Evolutionary conservation across 2,329 filamentous ascomycete species (phyloP), one percentile per base, ranked within the genome.

Genomic region (Phialophora macrospora): DNA sequence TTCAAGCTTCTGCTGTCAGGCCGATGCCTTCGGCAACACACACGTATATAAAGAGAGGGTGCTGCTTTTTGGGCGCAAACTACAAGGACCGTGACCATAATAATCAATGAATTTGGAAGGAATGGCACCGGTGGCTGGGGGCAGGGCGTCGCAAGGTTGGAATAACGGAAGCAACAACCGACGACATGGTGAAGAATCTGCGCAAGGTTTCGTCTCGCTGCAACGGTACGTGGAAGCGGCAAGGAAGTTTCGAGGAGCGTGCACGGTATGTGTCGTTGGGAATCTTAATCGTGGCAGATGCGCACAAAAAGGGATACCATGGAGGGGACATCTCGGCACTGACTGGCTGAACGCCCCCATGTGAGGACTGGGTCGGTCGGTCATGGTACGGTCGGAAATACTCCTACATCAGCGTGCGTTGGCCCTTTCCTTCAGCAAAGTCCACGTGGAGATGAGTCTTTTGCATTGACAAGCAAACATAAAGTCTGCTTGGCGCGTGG

Each of bases 371-470:
- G 38, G 17, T 44, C 38, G 17, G n/a, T n/a, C 38, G 38, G 8
- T 44, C 38, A 30, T 30, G 8, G 9, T 30, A 30, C 7, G 2
- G 12, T 38, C 2, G 11, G 12, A 12, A n/a, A 14, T 6, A 41
- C 38, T 41, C 38, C 11, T 12, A n/a, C 17, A 3, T 8, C 38
- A 8, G 14, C 3, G 8, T 44, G n/a, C 38, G 3, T 8, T 44
- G 32, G 9, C 32, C 26, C 1, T 24, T 11, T 11, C 20, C 22
- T 4, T 7, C 3, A 48, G 24, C 0, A 2, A 52, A 14, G 24
- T 6, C 12, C 49, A 24, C 1, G 6, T 62, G 52, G 67, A 68
- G 67, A 56, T 66, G 67, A 68, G 67, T 68, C 64, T 68, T 64
- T 66, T 38, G 44, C 60, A 55, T 62, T 68, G 58, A 14, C 6